phyloP scores from a whole-genome alignment of 202 grass and related monocot species.

The Setaria viridis region DNA sequence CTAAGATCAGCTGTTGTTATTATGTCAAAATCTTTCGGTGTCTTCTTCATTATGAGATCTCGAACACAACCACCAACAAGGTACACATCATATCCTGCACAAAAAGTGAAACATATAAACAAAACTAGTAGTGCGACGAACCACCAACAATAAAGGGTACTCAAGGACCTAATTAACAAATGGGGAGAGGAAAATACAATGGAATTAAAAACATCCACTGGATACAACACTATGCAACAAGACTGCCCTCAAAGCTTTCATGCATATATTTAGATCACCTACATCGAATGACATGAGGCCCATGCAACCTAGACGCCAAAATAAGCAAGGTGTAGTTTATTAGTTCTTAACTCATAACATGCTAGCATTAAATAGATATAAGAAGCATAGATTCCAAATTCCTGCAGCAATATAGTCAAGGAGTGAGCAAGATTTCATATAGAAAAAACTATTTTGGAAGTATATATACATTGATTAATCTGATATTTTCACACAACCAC shows the following conservation, averaged over 20 bases:
- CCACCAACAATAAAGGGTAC: constrained; percentile 5
- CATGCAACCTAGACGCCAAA: not conserved
- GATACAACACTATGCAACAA: constrained; percentile 7
- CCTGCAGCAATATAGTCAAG: not conserved
- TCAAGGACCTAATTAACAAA: constrained; percentile 17
- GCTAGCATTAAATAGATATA: not conserved
- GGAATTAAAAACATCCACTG: not conserved
- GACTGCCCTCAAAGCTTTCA: not conserved
- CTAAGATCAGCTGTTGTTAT: constrained; percentile 91
- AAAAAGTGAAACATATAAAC: constrained; percentile 35
- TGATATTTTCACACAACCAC: not conserved
- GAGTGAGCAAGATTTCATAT: not conserved
- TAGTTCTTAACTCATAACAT: constrained; percentile 3
- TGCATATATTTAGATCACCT: constrained; percentile 3
- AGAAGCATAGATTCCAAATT: not conserved
- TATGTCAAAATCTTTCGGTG: constrained; percentile 94
- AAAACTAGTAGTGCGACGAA: not conserved
- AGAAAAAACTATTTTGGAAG: not conserved
- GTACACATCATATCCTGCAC: constrained; percentile 91
- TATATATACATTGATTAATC: not conserved
- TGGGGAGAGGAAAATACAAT: not conserved
- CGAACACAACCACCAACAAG: constrained; percentile 93
- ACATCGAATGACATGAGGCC: not conserved
- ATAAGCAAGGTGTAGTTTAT: not conserved
- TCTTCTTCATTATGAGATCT: constrained; percentile 97